These are phyloP conservation scores for Pontederia paniculata DNA, from an alignment of 176 grass and related monocot genomes.

Conservation along the genomic window DNA sequence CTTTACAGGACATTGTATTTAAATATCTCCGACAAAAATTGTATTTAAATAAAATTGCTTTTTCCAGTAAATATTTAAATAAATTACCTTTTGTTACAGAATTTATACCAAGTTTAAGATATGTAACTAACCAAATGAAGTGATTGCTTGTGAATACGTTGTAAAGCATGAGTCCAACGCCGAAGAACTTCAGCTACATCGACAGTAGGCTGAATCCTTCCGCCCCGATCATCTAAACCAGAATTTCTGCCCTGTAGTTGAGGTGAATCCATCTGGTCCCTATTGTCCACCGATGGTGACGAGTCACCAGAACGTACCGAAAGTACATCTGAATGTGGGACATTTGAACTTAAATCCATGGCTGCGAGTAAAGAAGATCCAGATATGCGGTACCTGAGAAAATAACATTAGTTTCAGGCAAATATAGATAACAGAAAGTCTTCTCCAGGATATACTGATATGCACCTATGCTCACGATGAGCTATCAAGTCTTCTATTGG, in stretches of 20 bases:
- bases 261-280: slow-evolving; percentile 33
- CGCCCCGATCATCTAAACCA: slow-evolving; percentile 62
- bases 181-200: slow-evolving; percentile 98
- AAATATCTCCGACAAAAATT: too few species aligned
- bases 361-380: slow-evolving; percentile 82
- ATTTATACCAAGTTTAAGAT: slow-evolving; percentile 10
- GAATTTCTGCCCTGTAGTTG: slow-evolving; percentile 46
- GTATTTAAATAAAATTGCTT: too few species aligned
- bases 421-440: not conserved
- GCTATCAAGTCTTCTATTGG: slow-evolving; percentile 99
- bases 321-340: slow-evolving; percentile 56
- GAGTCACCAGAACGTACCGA: slow-evolving; percentile 47
- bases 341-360: slow-evolving; percentile 69
- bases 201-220: slow-evolving; percentile 51
- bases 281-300: slow-evolving; percentile 31
- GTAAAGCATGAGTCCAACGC: slow-evolving; percentile 98
- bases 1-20: too few species aligned
- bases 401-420: slow-evolving; percentile 21
- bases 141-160: slow-evolving; percentile 98
- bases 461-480: slow-evolving; percentile 94
- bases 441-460: not conserved
- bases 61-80: too few species aligned
- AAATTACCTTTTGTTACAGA: too few species aligned
- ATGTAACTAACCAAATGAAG: slow-evolving; percentile 81
- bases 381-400: slow-evolving; percentile 90